Conservation (phyloP, 257 asterid genomes). For the Forsythia viridissima region DNA sequence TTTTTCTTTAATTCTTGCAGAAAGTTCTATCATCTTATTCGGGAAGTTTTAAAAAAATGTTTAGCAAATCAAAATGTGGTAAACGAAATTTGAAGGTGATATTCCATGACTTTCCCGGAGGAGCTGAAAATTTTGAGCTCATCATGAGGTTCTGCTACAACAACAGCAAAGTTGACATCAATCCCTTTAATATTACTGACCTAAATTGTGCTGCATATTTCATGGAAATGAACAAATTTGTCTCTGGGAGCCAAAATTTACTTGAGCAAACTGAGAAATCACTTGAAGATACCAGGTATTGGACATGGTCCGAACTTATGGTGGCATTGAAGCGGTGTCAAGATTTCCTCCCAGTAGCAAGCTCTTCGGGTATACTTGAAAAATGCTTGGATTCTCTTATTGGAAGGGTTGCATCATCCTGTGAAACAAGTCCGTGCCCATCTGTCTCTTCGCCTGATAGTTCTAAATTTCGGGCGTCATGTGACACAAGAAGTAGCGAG, state of each 20-base stretch:
- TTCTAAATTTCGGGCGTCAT: constrained; percentile 58
- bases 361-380: constrained; percentile 42
- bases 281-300: constrained; percentile 47
- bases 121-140: constrained; percentile 74
- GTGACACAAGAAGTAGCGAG: constrained; percentile 77
- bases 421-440: constrained; percentile 75
- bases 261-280: constrained; percentile 55
- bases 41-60: constrained; percentile 48
- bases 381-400: constrained; percentile 54
- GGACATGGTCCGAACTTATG: constrained; percentile 85
- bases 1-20: constrained; percentile 42
- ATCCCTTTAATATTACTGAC: constrained; percentile 49
- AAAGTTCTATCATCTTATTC: constrained; percentile 57
- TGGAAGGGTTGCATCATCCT: constrained; percentile 45
- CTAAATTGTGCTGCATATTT: constrained; percentile 58
- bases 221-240: constrained; percentile 68
- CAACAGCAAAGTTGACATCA: constrained; percentile 45
- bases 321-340: constrained; percentile 59
- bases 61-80: constrained; percentile 48
- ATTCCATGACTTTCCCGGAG: constrained; percentile 86
- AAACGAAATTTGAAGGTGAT: constrained; percentile 54
- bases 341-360: constrained; percentile 37
- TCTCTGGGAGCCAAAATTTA: constrained; percentile 39
- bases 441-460: constrained; percentile 76
- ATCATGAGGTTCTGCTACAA: constrained; percentile 75